phyloP scores from a whole-genome alignment of 129 eudicot species.

The Tagetes erecta region DNA sequence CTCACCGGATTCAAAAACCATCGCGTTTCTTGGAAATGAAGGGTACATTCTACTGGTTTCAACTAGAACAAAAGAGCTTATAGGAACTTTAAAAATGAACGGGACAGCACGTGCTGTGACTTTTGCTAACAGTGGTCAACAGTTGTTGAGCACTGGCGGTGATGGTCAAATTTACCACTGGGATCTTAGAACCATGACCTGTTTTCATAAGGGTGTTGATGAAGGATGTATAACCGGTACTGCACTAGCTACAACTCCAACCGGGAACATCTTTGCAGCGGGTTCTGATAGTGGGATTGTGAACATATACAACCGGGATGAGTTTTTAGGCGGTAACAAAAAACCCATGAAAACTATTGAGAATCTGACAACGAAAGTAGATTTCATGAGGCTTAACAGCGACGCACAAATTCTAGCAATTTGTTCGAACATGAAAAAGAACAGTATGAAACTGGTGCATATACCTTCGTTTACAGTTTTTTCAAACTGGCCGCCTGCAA shows the following conservation, averaged over 20 bases:
- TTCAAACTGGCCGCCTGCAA: conserved; percentile 90
- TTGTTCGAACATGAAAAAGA: conserved; percentile 76
- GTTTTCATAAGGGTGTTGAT: conserved; percentile 81
- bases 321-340: conserved; percentile 81
- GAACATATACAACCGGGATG: conserved; percentile 75
- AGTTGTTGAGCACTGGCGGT: conserved; percentile 78
- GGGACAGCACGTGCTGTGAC: conserved; percentile 81
- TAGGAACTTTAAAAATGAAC: conserved; percentile 89
- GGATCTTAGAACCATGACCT: conserved; percentile 81
- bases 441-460: conserved; percentile 76
- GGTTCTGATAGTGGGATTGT: conserved; percentile 93
- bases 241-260: conserved; percentile 54
- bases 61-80: conserved; percentile 72
- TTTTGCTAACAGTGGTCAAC: conserved; percentile 57
- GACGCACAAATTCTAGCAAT: conserved; percentile 88
- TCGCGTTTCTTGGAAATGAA: conserved; percentile 85
- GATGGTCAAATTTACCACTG: conserved; percentile 92
- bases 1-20: conserved; percentile 89
- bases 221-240: conserved; percentile 87
- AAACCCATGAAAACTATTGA: conserved; percentile 76
- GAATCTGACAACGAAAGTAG: conserved; percentile 67
- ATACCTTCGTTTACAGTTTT: conserved; percentile 82
- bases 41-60: conserved; percentile 82
- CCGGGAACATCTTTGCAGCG: conserved; percentile 76
- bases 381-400: conserved; percentile 68